These are phyloP conservation scores for Beauveria asiatica DNA, from an alignment of 2,329 filamentous ascomycete genomes.

Conservation along the genomic window DNA sequence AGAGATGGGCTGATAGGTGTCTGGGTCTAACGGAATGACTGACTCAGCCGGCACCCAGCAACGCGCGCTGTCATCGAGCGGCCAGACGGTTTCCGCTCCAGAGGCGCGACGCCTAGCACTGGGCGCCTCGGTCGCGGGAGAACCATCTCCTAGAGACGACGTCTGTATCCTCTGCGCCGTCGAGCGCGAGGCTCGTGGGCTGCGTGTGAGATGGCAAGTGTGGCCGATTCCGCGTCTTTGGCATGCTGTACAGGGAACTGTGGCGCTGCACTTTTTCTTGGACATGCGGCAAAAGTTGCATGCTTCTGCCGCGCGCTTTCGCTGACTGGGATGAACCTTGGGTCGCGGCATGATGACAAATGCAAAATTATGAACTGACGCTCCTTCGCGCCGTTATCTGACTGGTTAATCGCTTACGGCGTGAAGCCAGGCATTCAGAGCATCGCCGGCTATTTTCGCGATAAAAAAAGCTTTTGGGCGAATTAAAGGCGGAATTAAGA, in stretches of 20 bases:
- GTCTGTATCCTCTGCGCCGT: background rate
- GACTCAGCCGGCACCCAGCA: background rate
- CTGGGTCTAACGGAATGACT: background rate
- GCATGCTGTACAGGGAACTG: conserved; percentile 39
- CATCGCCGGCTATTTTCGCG: background rate
- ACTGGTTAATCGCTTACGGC: background rate
- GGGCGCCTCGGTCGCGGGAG: background rate
- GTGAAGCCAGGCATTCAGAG: background rate
- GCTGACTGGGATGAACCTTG: conserved; percentile 39
- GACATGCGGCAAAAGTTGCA: conserved; percentile 39
- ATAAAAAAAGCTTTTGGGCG: too few species aligned
- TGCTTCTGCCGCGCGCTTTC: conserved; percentile 39
- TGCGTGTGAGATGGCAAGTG: conserved; percentile 1
- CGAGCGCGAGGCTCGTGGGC: background rate
- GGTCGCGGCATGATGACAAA: conserved; percentile 40
- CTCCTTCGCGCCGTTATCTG: background rate
- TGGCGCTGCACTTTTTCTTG: conserved; percentile 43
- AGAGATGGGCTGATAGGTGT: conserved; percentile 11
- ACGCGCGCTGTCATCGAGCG: background rate
- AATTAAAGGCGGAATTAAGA: background rate
- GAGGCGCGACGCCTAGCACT: background rate
- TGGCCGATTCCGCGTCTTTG: conserved; percentile 30
- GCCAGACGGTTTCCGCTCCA: background rate
- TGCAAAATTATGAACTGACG: background rate
- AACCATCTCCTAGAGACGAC: background rate